Base-by-base conservation (phyloP, 352 stramenopile genomes). In the Phytophthora hybrid region DNA sequence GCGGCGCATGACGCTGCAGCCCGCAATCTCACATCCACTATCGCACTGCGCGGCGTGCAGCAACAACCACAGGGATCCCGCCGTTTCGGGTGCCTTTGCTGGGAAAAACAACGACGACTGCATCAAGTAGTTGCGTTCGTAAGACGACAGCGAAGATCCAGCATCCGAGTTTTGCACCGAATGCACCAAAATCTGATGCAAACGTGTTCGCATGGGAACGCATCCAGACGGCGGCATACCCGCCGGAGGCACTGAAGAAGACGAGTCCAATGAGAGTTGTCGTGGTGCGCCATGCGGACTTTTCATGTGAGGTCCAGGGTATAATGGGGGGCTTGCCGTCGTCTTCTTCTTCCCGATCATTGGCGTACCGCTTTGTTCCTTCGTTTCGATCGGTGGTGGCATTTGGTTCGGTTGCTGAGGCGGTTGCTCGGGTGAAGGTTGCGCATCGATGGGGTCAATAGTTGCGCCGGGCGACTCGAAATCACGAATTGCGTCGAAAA, bases 401-500 rank as follows among this genome's bases (percentile, higher is more conserved):
- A 71, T 32, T 46, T 73, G 55, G 41, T 11, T 62, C 23, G 10
- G 19, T 23, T 59, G 64, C 60, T 69, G 66, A n/a, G 61, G 34
- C 46, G 65, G 55, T 51, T 39, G 64, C 46, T 73, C 54, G 18
- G 61, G 32, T 4, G 63, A 71, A 13, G 66, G 34, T 8, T 73
- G 34, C n/a, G 23, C 39, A 18, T 75, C 60, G 11, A 75, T 26
- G 29, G 67, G 66, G 3, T 68, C 63, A 32, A 62, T 53, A 19
- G 57, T 44, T 37, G n/a, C 16, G 14, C 71, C 44, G 0, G 84
- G 83, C 1, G 80, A 82, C 32, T 92, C 83, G 26, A 93, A 93
- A 63, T 93, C 82, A 2, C 84, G 83, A 58, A 93, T 93, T 9
- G 86, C 84, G 34, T 93, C 86, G 41, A 93, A 84, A 47, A 93